phyloP scores from a whole-genome alignment of 2,329 filamentous ascomycete species.

The Rhinocladiella mackenziei region DNA sequence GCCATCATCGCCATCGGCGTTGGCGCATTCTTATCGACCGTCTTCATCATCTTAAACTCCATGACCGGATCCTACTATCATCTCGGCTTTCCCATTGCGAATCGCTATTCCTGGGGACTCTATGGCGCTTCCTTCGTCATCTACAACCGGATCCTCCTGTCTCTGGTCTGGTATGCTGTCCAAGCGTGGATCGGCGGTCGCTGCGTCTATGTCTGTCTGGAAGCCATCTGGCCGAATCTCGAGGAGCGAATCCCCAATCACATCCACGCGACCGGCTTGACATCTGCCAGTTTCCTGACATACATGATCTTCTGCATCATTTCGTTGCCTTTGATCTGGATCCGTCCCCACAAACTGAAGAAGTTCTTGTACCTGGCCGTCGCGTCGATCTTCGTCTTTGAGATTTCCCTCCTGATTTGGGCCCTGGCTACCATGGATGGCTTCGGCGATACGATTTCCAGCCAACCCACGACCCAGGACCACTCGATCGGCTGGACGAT shows the following conservation, averaged over 20 bases:
- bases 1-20: slow-evolving; percentile 85
- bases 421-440: slow-evolving; percentile 37
- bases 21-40: slow-evolving; percentile 59
- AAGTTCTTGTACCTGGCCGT: slow-evolving; percentile 43
- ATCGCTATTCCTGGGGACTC: slow-evolving; percentile 71
- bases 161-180: slow-evolving; percentile 59
- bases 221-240: slow-evolving; percentile 45
- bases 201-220: slow-evolving; percentile 46
- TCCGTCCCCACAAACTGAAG: slow-evolving; percentile 44
- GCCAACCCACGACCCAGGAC: slow-evolving; percentile 16
- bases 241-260: slow-evolving; percentile 43
- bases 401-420: slow-evolving; percentile 37
- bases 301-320: slow-evolving; percentile 46
- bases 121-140: slow-evolving; percentile 87
- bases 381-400: slow-evolving; percentile 40
- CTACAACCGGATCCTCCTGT: slow-evolving; percentile 75
- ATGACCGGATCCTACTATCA: slow-evolving; percentile 84
- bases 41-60: slow-evolving; percentile 68
- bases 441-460: slow-evolving; percentile 27
- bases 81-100: slow-evolving; percentile 80
- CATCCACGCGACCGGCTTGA: slow-evolving; percentile 34
- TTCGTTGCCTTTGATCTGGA: slow-evolving; percentile 45
- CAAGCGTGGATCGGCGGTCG: slow-evolving; percentile 43
- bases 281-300: slow-evolving; percentile 43
- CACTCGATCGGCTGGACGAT: slow-evolving; percentile 20